Conservation (phyloP, 805 yeast genomes). For the Monosporozyma yasuniensis region DNA sequence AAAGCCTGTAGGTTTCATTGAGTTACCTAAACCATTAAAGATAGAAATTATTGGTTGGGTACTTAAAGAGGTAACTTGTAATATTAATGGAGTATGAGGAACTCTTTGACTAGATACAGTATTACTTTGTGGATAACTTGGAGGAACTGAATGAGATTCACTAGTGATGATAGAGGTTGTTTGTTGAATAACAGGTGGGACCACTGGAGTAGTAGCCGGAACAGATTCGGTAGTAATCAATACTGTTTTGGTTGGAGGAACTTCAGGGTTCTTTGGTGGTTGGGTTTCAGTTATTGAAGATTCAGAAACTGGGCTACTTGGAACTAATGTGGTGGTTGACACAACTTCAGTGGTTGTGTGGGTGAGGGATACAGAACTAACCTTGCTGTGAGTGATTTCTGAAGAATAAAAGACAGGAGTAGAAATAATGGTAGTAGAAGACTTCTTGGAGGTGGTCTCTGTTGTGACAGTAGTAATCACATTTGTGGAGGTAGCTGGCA, state of each 20-base stretch:
- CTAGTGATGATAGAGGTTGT: background rate
- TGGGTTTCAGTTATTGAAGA: background rate
- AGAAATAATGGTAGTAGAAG: conserved; percentile 1
- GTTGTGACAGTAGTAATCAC: conserved; percentile 10
- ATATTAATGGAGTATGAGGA: background rate
- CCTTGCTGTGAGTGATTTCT: conserved; percentile 4
- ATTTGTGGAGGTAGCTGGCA: conserved; percentile 9
- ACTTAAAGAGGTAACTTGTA: background rate
- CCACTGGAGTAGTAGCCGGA: background rate
- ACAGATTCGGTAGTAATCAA: background rate
- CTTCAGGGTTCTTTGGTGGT: background rate
- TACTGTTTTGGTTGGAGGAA: background rate
- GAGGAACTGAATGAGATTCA: background rate
- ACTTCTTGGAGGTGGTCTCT: conserved; percentile 6
- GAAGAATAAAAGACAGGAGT: conserved; percentile 4
- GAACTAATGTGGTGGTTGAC: background rate
- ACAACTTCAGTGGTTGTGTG: background rate
- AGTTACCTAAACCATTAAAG: conserved; percentile 2
- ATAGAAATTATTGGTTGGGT: background rate
- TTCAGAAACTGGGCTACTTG: background rate
- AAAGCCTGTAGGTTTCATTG: background rate
- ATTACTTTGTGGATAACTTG: background rate
- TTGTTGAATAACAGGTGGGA: background rate
- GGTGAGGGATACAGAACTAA: background rate
- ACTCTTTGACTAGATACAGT: background rate